These are phyloP conservation scores for Puya raimondii DNA, from an alignment of 176 grass and related monocot species.

Conservation along the genomic window DNA sequence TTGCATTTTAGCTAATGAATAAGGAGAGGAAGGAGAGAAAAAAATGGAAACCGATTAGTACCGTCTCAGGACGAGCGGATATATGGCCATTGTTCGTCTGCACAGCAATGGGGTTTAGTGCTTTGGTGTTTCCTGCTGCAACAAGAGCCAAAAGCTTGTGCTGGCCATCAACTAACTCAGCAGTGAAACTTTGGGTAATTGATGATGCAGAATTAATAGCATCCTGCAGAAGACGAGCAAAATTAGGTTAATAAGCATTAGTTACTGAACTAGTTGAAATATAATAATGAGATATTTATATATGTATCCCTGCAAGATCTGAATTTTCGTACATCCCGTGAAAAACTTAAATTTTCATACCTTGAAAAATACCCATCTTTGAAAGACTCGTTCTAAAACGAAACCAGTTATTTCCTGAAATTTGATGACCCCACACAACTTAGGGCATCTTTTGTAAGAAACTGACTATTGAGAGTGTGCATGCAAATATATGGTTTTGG, in stretches of 20 bases:
- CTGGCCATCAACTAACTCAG: conserved; percentile 79
- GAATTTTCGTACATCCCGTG: too few relatives aligned
- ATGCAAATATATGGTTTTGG: too few relatives aligned
- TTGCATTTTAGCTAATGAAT: too few relatives aligned
- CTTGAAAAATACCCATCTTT: too few relatives aligned
- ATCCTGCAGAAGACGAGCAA: conserved; percentile 35
- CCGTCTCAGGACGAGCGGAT: conserved; percentile 45
- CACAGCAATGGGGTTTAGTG: conserved; percentile 27
- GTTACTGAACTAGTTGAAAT: background rate
- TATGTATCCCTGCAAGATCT: too few relatives aligned
- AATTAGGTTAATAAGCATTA: background rate
- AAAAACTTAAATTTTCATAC: too few relatives aligned
- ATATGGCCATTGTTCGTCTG: conserved; percentile 49
- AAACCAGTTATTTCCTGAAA: too few relatives aligned
- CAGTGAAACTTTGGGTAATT: conserved; percentile 55
- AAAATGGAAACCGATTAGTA: conserved; percentile 1
- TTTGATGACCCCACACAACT: too few relatives aligned
- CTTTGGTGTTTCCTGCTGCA: conserved; percentile 39
- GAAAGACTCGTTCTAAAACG: too few relatives aligned
- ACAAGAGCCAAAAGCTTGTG: conserved; percentile 73
- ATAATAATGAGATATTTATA: background rate
- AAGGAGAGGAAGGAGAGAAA: background rate
- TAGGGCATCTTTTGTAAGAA: too few relatives aligned
- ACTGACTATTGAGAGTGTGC: too few relatives aligned
- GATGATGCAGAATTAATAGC: conserved; percentile 68